These are phyloP conservation scores for Nelumbo lutea DNA, from an alignment of 164 flowering plant genomes.

Conservation along the genomic window DNA sequence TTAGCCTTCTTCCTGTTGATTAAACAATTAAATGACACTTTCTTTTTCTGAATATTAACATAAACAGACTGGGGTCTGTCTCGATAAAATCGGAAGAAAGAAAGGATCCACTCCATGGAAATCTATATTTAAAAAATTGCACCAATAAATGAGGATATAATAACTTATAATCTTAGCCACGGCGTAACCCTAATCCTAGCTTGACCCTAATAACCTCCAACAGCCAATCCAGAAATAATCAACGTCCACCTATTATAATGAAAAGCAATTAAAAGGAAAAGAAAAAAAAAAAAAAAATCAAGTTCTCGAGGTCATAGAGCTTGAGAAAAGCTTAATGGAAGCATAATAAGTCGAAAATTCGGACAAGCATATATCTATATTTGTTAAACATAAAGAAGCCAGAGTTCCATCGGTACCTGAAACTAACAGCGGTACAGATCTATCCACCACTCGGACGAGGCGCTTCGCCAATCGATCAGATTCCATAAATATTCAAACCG, in stretches of 20 bases:
- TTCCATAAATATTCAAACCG: neutral
- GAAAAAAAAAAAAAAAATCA: neutral
- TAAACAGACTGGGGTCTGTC: too few relatives aligned
- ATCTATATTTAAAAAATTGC: neutral
- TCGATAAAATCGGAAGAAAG: too few relatives aligned
- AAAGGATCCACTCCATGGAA: neutral
- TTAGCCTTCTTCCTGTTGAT: too few relatives aligned
- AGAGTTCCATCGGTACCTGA: conserved; percentile 36
- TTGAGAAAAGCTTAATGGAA: neutral
- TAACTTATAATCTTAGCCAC: too few relatives aligned
- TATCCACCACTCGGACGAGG: conserved; percentile 70
- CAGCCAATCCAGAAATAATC: neutral
- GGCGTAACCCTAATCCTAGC: neutral
- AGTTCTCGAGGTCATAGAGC: neutral
- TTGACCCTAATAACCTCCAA: neutral
- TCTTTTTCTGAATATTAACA: too few relatives aligned
- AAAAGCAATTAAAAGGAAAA: neutral
- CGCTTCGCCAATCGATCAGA: conserved; percentile 31
- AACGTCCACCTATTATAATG: neutral
- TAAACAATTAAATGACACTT: too few relatives aligned
- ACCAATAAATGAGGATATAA: neutral
- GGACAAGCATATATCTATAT: neutral
- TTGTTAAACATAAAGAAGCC: neutral
- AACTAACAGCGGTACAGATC: conserved; percentile 43
- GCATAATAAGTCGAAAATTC: neutral